phyloP scores from a whole-genome alignment of 257 asterid genomes.

The Solanum sejunctum region DNA sequence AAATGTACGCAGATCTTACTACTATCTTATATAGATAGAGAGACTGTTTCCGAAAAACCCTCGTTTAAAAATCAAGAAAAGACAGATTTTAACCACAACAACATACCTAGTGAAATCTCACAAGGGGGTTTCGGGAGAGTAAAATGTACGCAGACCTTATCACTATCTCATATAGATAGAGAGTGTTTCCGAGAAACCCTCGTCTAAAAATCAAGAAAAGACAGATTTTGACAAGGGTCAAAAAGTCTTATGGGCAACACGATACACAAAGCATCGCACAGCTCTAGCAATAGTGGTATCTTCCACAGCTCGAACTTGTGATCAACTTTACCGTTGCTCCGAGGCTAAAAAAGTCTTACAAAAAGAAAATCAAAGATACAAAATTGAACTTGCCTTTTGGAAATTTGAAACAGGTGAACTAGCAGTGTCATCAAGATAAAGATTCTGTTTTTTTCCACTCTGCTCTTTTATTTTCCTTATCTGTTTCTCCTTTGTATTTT shows the following conservation, averaged over 20 bases:
- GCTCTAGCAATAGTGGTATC: neutral
- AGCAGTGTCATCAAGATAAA: slow-evolving; percentile 86
- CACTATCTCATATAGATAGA: no score
- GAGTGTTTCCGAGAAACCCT: no score
- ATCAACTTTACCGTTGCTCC: neutral
- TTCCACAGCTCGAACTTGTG: neutral
- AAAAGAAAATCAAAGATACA: neutral
- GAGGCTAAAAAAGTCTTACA: neutral
- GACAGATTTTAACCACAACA: no score
- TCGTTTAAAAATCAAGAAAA: no score
- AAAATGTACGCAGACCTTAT: no score
- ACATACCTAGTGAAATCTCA: no score
- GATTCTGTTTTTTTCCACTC: slow-evolving; percentile 6
- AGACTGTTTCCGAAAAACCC: no score
- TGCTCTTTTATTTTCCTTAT: slow-evolving; percentile 16
- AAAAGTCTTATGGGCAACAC: neutral
- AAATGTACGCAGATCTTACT: no score
- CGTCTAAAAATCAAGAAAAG: no score
- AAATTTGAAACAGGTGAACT: slow-evolving; percentile 48
- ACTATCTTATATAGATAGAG: no score
- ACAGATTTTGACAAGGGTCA: neutral
- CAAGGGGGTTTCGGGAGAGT: no score
- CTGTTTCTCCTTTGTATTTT: slow-evolving; percentile 10
- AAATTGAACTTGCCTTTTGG: slow-evolving; percentile 7
- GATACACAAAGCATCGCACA: neutral